These are phyloP conservation scores for Lactarius indigo DNA, from an alignment of 768 basidiomycete genomes.

Conservation along the genomic window DNA sequence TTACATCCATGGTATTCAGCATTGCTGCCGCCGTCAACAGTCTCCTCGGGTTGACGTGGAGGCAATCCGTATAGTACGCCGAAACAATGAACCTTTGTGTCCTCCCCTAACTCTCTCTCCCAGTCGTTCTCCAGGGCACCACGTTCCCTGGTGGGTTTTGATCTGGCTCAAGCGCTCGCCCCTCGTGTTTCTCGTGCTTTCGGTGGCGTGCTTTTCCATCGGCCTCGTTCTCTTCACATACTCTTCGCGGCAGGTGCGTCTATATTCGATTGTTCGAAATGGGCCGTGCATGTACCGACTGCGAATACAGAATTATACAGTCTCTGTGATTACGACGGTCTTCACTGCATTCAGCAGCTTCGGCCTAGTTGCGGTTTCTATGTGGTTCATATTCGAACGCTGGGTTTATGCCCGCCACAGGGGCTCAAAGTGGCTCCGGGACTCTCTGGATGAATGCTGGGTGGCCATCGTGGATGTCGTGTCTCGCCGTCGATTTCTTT, in stretches of 20 bases:
- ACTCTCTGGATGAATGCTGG: conserved; percentile 47
- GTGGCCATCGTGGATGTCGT: conserved; percentile 24
- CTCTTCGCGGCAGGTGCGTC: conserved; percentile 61
- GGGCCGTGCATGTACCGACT: not conserved
- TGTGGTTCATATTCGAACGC: conserved; percentile 71
- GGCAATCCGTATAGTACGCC: conserved; percentile 72
- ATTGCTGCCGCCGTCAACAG: conserved; percentile 81
- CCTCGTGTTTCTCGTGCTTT: conserved; percentile 77
- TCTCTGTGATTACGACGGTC: conserved; percentile 70
- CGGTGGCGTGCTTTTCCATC: conserved; percentile 78
- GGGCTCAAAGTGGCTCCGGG: conserved; percentile 67
- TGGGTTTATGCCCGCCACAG: conserved; percentile 59
- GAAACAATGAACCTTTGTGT: conserved; percentile 31
- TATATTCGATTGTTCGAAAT: not conserved
- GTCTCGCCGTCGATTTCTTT: conserved; percentile 12
- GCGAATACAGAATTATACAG: conserved; percentile 46
- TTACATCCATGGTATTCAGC: conserved; percentile 70
- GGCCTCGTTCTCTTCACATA: conserved; percentile 79
- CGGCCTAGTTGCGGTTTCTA: conserved; percentile 64
- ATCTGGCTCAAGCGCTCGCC: conserved; percentile 88
- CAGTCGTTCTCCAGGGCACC: conserved; percentile 71
- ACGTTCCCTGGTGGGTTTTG: conserved; percentile 78
- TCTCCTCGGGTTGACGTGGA: conserved; percentile 71
- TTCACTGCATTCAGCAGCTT: conserved; percentile 72
- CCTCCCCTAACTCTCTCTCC: not conserved